Percentiles rank a stretch among this genome's conserved stretches.
These are phyloP conservation scores for Chlorella sp. DNA, from an alignment of 139 green algal genomes.

Conservation along the genomic window DNA sequence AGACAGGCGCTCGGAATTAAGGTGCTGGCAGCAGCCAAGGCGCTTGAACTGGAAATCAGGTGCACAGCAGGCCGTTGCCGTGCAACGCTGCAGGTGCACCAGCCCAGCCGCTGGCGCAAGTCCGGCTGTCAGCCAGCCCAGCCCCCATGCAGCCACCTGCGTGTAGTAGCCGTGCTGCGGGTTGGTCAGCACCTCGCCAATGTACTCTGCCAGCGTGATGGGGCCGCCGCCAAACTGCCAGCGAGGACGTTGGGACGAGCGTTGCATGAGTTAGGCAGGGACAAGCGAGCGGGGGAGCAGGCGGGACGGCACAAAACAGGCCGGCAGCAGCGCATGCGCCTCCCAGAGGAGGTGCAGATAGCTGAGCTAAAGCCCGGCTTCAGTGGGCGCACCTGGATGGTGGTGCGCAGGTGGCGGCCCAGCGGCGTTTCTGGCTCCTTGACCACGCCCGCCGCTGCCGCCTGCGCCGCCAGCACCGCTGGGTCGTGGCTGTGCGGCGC, in stretches of 20 bases:
- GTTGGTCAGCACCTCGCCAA: constrained; percentile 88
- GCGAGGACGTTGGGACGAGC: not conserved
- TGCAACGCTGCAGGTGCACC: too few relatives aligned
- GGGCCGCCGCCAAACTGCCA: constrained; percentile 91
- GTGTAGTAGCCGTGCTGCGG: constrained; percentile 85
- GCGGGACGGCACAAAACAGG: not conserved
- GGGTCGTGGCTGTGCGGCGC: constrained; percentile 28
- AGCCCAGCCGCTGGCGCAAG: not conserved
- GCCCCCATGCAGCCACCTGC: not conserved
- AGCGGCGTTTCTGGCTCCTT: constrained; percentile 63
- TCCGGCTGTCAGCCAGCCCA: not conserved
- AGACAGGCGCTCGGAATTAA: not conserved
- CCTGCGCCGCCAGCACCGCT: not conserved
- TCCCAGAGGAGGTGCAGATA: not conserved
- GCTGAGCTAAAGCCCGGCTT: not conserved
- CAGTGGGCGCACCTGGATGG: constrained; percentile 44
- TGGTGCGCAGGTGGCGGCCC: constrained; percentile 51
- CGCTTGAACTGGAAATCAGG: too few relatives aligned
- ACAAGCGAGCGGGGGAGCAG: not conserved
- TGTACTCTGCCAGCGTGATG: constrained; percentile 92
- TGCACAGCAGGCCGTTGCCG: too few relatives aligned
- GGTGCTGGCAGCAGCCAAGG: not conserved
- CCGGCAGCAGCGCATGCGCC: not conserved
- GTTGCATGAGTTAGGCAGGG: too few relatives aligned
- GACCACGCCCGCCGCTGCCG: not conserved